Base-by-base conservation (phyloP, 1,284 basidiomycete species). In the Boletellus sp. region DNA sequence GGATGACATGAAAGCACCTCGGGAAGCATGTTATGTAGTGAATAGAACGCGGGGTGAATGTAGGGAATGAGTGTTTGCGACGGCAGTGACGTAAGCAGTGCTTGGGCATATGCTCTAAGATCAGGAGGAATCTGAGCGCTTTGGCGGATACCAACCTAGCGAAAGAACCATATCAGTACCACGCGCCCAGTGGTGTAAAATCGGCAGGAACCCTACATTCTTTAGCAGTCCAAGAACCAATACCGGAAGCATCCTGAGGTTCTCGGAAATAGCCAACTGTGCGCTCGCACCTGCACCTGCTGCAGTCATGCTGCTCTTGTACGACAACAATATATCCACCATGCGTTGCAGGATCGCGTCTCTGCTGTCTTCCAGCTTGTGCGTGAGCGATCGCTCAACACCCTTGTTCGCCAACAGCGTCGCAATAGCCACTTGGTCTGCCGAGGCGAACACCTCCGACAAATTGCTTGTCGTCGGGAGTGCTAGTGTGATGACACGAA, bases 261-360 rank as follows among this genome's bases (percentile, higher is more conserved):
- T 99, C 59, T 94, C 91, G 8, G 90, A 86, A 55, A 96, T 82
- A 12, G 92, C 89, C 47, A 99, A 74, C 70, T 97, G 93, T n/a
- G 94, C 93, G 59, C 89, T 93, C 0, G 96, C 93, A 30, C 95
- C 94, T 1, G 88, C 85, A 16, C 93, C 93, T 6, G 90, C 89
- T 28, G 91, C 86, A 7, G 96, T 98, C 88, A 99, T 97, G 60
- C 92, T 97, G 52, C 85, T 84, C 81, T 98, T 98, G 81, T 97
- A 99, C 19, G 93, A 90, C 21, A 82, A 78, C 50, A 99, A 75
- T 53, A 99, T 88, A 55, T 97, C 95, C 46, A 94, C 86, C 51
- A 98, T 77, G 73, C 89, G 93, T 77, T 93, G 90, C 70, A 89
- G 85, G 49, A 97, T 72, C n/a, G 88, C 85, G 64, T 97, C 95